phyloP scores from a whole-genome alignment of 192 early-diverging fungal genomes.

The Backusella tarrabulga region DNA sequence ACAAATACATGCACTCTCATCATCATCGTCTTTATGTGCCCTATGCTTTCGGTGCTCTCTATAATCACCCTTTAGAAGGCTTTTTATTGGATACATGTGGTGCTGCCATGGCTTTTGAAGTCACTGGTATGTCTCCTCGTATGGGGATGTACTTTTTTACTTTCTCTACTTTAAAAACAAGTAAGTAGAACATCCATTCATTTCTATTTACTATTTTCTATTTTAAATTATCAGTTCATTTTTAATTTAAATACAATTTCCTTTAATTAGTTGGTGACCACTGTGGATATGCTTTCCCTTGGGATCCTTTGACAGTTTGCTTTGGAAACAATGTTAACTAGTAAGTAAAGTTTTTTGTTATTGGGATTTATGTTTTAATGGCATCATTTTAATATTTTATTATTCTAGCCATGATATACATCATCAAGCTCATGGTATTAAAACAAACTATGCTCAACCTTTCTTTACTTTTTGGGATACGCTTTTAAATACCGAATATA shows the following conservation, averaged over 20 bases:
- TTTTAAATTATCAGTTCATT: background rate
- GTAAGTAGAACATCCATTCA: slow-evolving; percentile 11
- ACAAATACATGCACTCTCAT: slow-evolving; percentile 72
- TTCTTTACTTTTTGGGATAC: slow-evolving; percentile 84
- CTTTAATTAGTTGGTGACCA: slow-evolving; percentile 66
- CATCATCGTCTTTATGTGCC: slow-evolving; percentile 78
- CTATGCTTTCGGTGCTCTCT: slow-evolving; percentile 82
- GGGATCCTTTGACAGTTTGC: slow-evolving; percentile 64
- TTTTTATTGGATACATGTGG: slow-evolving; percentile 76
- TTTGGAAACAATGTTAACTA: slow-evolving; percentile 73
- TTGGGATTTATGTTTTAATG: background rate
- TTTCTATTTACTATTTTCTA: background rate
- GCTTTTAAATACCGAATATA: slow-evolving; percentile 37
- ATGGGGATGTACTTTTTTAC: slow-evolving; percentile 65
- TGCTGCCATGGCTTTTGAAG: slow-evolving; percentile 57
- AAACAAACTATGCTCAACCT: slow-evolving; percentile 64
- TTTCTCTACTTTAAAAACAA: slow-evolving; percentile 73
- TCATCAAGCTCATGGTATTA: slow-evolving; percentile 57
- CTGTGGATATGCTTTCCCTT: slow-evolving; percentile 76
- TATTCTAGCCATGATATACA: slow-evolving; percentile 57
- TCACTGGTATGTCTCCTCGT: slow-evolving; percentile 70
- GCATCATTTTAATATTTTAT: background rate
- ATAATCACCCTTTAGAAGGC: slow-evolving; percentile 82
- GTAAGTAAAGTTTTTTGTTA: slow-evolving; percentile 44
- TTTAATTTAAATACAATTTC: background rate